Evolutionary conservation across 2,329 filamentous ascomycete species (phyloP), one percentile per base, ranked within the genome.

Genomic region (Herpotrichia juniperi): DNA sequence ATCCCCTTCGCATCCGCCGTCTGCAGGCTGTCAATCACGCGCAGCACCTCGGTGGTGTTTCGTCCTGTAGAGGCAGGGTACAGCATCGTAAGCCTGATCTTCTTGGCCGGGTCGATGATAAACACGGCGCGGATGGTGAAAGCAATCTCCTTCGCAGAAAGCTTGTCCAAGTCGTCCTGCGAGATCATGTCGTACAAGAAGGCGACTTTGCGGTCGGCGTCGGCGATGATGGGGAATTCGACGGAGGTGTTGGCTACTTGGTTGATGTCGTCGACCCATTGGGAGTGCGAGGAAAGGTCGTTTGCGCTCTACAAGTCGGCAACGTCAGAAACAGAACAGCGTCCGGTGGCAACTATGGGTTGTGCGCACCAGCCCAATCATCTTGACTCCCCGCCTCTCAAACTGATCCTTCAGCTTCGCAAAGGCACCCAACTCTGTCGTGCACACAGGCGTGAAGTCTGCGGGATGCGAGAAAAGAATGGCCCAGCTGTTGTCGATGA

Each of bases 61-160:
- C 83, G 72, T 30, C 93, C 93, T 40, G 91, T 96, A 53, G 89
- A 93, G 56, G 93, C 92, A 37, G 93, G 93, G 82, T 96, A 97
- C 72, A 90, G 87, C 80, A 96, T 89, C 74, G 91, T 96, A 73
- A 93, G 86, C 67, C 93, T 88, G 78, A 96, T 94, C 76, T 88
- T 93, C 87, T 96, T 96, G 77, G 85, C 86, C 59, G 92, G 92
- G 81, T 96, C 92, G 75, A 96, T 94, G 79, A 96, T 83, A 83
- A 96, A 96, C 72, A 96, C 93, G 65, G 89, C 91, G 69, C 93
- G 91, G 79, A 97, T 96, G 66, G 93, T 96, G 79, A 96, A 93
- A 50, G 92, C 91, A 65, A 93, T 89, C 64, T 74, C 74, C 9
- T 75, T 77, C 67, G 78, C 78, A 51, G 66, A 57, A 49, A 85